Conservation (phyloP, 257 asterid species). For the Ligustrum vulgare region DNA sequence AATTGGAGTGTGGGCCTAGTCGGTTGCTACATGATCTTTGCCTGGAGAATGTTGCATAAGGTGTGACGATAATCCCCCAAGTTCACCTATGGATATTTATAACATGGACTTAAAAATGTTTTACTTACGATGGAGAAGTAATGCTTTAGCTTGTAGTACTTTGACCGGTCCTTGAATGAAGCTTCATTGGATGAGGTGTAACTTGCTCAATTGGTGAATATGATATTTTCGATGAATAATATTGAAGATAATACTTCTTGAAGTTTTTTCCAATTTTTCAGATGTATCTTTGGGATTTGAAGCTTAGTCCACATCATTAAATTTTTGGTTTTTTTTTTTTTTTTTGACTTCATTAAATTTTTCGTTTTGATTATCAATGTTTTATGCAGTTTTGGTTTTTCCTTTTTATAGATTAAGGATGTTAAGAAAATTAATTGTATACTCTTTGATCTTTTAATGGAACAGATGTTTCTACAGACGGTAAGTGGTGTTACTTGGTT, state of each 20-base stretch:
- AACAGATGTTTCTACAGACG: slow-evolving; percentile 74
- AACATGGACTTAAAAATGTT: no score
- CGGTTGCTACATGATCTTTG: no score
- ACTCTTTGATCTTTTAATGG: slow-evolving; percentile 10
- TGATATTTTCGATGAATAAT: background rate
- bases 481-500: slow-evolving; percentile 77
- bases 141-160: no score
- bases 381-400: background rate
- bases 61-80: no score
- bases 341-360: no score
- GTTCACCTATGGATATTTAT: no score
- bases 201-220: background rate
- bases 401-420: background rate
- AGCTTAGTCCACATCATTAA: background rate
- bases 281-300: background rate
- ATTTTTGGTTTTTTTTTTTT: no score
- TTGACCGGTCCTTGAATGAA: no score
- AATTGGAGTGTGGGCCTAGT: no score
- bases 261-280: background rate
- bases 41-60: no score
- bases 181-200: no score
- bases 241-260: background rate
- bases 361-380: background rate
- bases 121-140: no score
- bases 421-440: slow-evolving; percentile 8